Conservation (phyloP, 768 basidiomycete species). For the Chalciporus piperatus region DNA sequence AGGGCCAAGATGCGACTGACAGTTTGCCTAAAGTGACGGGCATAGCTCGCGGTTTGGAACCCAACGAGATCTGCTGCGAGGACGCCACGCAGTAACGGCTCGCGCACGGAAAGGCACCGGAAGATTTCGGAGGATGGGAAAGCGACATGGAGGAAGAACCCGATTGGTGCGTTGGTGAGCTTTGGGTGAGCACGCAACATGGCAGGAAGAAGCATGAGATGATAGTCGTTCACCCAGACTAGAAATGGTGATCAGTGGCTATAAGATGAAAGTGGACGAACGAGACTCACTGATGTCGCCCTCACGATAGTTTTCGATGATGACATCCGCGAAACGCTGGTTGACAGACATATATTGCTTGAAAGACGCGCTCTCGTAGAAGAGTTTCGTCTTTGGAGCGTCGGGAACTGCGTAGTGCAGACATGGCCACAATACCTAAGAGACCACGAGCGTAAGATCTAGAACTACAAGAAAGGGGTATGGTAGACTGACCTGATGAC, state of each 20-base stretch:
- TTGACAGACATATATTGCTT: conserved; percentile 89
- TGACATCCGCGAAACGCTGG: conserved; percentile 82
- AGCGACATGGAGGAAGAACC: conserved; percentile 96
- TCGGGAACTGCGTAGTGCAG: conserved; percentile 86
- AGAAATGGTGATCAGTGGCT: conserved; percentile 1
- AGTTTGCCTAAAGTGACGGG: conserved; percentile 83
- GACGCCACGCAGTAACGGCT: conserved; percentile 78
- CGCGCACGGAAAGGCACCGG: conserved; percentile 79
- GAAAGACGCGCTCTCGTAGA: conserved; percentile 78
- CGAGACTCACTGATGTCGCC: conserved; percentile 70
- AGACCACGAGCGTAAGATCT: conserved; percentile 13
- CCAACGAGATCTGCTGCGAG: conserved; percentile 93
- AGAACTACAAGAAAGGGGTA: conserved; percentile 2
- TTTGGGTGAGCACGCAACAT: conserved; percentile 67
- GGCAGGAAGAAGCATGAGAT: conserved; percentile 88
- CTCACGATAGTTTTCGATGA: conserved; percentile 75
- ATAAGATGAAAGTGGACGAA: not conserved
- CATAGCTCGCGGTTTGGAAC: conserved; percentile 85
- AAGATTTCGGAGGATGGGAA: conserved; percentile 97
- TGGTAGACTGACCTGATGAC: conserved; percentile 59
- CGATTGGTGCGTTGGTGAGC: conserved; percentile 45
- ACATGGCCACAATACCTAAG: conserved; percentile 77
- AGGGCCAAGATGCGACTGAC: conserved; percentile 75
- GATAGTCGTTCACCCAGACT: conserved; percentile 94
- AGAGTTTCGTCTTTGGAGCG: conserved; percentile 79